phyloP scores from a whole-genome alignment of 805 yeast genomes.

The Ogataea zsoltii region DNA sequence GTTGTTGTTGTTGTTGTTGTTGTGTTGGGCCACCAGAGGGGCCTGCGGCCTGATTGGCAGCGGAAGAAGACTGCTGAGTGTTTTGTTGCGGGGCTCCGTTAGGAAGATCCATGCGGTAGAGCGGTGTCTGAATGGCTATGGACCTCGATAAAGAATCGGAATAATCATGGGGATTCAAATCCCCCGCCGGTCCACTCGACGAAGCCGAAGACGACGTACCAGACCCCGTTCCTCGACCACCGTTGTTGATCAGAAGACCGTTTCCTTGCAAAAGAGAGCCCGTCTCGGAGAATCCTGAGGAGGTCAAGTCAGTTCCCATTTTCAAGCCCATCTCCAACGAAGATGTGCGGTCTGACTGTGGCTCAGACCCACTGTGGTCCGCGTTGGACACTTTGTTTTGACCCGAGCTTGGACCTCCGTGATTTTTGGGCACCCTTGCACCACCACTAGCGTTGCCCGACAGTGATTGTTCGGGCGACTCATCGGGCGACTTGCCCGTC shows the following conservation, averaged over 20 bases:
- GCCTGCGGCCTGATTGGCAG: conserved; percentile 1
- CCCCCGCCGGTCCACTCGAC: conserved; percentile 16
- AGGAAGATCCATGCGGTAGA: conserved; percentile 23
- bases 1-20: background rate
- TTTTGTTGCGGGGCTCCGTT: conserved; percentile 8
- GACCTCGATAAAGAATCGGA: conserved; percentile 23
- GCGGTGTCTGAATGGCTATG: conserved; percentile 25
- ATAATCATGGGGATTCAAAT: conserved; percentile 18
- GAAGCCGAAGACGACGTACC: conserved; percentile 15
- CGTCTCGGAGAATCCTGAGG: conserved; percentile 12
- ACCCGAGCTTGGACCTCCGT: conserved; percentile 2
- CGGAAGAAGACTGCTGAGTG: background rate
- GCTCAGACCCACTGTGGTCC: conserved; percentile 13
- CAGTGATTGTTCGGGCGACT: background rate
- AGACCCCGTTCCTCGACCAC: conserved; percentile 6
- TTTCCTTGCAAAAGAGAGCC: conserved; percentile 15
- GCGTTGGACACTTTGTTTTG: conserved; percentile 13
- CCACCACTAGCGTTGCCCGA: too few species aligned
- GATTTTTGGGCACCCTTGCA: conserved; percentile 7
- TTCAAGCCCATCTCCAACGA: conserved; percentile 15
- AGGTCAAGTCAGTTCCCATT: conserved; percentile 11
- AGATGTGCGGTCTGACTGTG: conserved; percentile 10
- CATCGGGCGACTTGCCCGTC: conserved; percentile 4
- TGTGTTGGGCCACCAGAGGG: background rate
- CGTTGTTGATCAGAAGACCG: conserved; percentile 19